phyloP scores from a whole-genome alignment of 2,329 filamentous ascomycete species.

The Hymenoscyphus scutula region DNA sequence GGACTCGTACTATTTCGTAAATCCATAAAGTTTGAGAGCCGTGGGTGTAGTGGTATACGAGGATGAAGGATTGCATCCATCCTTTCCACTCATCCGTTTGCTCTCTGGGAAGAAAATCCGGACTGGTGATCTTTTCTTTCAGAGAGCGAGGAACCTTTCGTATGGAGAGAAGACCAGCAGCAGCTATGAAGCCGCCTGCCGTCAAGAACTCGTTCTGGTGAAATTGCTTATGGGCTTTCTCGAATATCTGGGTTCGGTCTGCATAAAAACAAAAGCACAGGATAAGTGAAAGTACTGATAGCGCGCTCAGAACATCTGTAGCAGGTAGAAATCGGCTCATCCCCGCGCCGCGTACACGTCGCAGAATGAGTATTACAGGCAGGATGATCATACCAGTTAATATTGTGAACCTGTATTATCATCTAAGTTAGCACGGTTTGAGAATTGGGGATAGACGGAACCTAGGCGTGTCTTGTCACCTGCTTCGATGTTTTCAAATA shows the following conservation, averaged over 20 bases:
- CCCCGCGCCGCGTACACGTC: slow-evolving; percentile 16
- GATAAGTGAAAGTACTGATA: slow-evolving; percentile 26
- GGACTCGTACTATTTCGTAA: slow-evolving; percentile 53
- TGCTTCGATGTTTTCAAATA: background rate
- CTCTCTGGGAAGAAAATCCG: slow-evolving; percentile 49
- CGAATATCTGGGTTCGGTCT: slow-evolving; percentile 53
- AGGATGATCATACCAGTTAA: slow-evolving; percentile 34
- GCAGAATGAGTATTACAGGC: slow-evolving; percentile 30
- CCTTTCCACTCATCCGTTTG: slow-evolving; percentile 67
- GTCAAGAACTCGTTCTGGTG: slow-evolving; percentile 36
- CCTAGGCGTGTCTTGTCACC: background rate
- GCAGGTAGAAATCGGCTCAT: slow-evolving; percentile 24
- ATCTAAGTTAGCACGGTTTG: background rate
- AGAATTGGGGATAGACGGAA: background rate
- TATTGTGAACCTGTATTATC: slow-evolving; percentile 27
- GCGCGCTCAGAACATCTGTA: slow-evolving; percentile 22
- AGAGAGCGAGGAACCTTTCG: slow-evolving; percentile 18
- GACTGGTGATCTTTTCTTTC: slow-evolving; percentile 22
- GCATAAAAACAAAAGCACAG: slow-evolving; percentile 49
- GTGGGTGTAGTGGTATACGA: slow-evolving; percentile 59
- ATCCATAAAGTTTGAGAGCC: slow-evolving; percentile 49
- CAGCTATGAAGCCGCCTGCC: slow-evolving; percentile 29
- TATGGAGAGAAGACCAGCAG: slow-evolving; percentile 37
- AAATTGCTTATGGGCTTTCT: slow-evolving; percentile 50
- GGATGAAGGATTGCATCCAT: slow-evolving; percentile 56